These are phyloP conservation scores for Auricularia cornea DNA, from an alignment of 768 basidiomycete species.

Conservation along the genomic window DNA sequence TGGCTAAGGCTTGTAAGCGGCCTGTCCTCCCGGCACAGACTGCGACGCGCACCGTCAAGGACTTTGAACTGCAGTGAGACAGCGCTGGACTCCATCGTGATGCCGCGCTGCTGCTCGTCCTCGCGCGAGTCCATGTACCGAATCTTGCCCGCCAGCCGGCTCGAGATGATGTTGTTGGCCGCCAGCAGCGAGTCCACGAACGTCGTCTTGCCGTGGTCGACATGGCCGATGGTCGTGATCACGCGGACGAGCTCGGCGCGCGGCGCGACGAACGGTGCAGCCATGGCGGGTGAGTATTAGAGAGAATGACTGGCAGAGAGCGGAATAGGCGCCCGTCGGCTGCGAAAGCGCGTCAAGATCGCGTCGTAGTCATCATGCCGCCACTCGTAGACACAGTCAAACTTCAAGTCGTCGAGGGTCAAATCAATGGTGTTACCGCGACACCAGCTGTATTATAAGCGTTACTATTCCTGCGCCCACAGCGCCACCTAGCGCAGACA, in stretches of 20 bases:
- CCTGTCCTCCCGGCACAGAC: conserved; percentile 8
- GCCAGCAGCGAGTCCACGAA: conserved; percentile 92
- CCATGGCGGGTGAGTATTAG: too few relatives aligned
- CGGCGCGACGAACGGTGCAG: conserved; percentile 6
- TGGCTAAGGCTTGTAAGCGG: conserved; percentile 40
- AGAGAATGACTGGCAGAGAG: background rate
- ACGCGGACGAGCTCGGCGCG: conserved; percentile 51
- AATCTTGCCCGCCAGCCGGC: conserved; percentile 91
- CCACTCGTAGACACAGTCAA: too few relatives aligned
- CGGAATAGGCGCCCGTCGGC: too few relatives aligned
- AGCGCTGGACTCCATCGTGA: conserved; percentile 98
- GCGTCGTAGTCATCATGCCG: too few relatives aligned
- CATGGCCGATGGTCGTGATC: conserved; percentile 81
- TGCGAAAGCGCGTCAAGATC: too few relatives aligned
- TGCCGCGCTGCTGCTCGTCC: conserved; percentile 95
- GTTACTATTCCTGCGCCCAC: too few relatives aligned
- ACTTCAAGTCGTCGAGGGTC: too few relatives aligned
- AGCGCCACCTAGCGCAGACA: too few relatives aligned
- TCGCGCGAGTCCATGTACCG: conserved; percentile 92
- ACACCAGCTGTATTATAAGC: too few relatives aligned
- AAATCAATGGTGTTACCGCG: too few relatives aligned
- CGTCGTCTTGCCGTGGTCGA: conserved; percentile 95
- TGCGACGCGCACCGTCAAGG: conserved; percentile 54
- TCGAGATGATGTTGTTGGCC: conserved; percentile 95
- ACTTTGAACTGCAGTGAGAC: conserved; percentile 86